Conservation (phyloP, 2,329 filamentous ascomycete genomes). For the Trichoderma atrobrunneum region DNA sequence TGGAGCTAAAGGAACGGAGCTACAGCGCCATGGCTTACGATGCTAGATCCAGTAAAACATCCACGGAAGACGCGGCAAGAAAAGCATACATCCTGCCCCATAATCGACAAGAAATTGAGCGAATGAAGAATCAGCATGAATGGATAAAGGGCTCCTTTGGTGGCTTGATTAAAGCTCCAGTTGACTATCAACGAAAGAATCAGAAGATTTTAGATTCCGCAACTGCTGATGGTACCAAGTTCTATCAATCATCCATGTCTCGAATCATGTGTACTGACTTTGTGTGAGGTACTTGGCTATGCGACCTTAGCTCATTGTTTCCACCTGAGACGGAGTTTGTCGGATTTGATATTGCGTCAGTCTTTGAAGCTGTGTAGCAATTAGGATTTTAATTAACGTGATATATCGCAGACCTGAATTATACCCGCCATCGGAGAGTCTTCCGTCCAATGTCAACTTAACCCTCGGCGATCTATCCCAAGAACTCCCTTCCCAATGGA, state of each 20-base stretch:
- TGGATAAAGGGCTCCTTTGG: slow-evolving; percentile 16
- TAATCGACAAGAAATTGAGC: slow-evolving; percentile 3
- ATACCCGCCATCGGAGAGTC: background rate
- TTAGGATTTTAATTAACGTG: background rate
- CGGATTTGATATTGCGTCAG: slow-evolving; percentile 18
- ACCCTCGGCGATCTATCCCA: background rate
- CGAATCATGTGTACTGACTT: background rate
- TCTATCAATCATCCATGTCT: background rate
- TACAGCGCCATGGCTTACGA: background rate
- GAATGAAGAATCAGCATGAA: slow-evolving; percentile 20
- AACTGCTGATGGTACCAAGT: background rate
- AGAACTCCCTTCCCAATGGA: slow-evolving; percentile 12
- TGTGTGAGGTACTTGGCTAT: slow-evolving; percentile 11
- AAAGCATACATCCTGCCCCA: slow-evolving; percentile 13
- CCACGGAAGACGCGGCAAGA: background rate
- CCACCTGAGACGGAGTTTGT: slow-evolving; percentile 6
- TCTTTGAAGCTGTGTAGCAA: background rate
- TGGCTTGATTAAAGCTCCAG: slow-evolving; percentile 10
- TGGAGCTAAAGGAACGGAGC: background rate
- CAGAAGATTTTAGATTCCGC: slow-evolving; percentile 14
- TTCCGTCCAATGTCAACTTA: background rate
- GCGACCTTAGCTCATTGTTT: slow-evolving; percentile 4
- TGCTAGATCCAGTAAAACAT: background rate
- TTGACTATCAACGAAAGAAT: background rate
- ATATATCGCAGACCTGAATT: background rate